These are phyloP conservation scores for Saccharomycopsis babjevae DNA, from an alignment of 805 yeast species.

Conservation along the genomic window DNA sequence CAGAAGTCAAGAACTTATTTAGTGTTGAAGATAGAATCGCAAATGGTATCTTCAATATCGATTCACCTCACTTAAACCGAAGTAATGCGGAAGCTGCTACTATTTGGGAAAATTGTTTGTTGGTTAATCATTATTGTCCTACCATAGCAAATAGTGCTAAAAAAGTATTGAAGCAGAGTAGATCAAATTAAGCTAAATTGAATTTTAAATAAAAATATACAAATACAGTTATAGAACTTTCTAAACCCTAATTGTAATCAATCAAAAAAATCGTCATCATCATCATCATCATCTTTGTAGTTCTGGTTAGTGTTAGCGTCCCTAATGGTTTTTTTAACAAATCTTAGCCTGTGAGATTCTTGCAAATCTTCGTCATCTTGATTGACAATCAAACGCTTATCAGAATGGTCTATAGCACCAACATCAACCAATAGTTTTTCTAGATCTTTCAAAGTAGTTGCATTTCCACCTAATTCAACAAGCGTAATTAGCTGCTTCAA, in stretches of 20 bases:
- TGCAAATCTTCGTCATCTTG: conserved; percentile 48
- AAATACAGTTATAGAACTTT: background rate
- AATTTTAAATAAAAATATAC: background rate
- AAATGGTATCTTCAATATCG: conserved; percentile 67
- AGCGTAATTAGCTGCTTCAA: conserved; percentile 74
- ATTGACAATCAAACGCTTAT: conserved; percentile 54
- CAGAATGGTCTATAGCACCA: conserved; percentile 56
- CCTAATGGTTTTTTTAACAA: conserved; percentile 48
- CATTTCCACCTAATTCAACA: conserved; percentile 75
- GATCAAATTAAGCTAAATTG: background rate
- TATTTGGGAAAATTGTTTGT: conserved; percentile 75
- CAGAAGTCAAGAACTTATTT: conserved; percentile 64
- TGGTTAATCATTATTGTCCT: conserved; percentile 79
- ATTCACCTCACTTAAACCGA: conserved; percentile 57
- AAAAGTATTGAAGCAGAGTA: conserved; percentile 29
- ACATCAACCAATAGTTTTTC: conserved; percentile 61
- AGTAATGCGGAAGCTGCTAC: conserved; percentile 83
- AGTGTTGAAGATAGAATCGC: conserved; percentile 82
- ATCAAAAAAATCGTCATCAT: conserved; percentile 40
- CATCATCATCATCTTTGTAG: conserved; percentile 34
- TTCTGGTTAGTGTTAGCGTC: conserved; percentile 28
- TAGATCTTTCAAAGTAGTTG: conserved; percentile 56
- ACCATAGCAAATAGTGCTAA: conserved; percentile 59
- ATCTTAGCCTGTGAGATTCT: conserved; percentile 42
- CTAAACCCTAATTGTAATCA: background rate